Evolutionary conservation across 2,329 filamentous ascomycete genomes (phyloP).

Genomic region (Elsinoe necatrix): DNA sequence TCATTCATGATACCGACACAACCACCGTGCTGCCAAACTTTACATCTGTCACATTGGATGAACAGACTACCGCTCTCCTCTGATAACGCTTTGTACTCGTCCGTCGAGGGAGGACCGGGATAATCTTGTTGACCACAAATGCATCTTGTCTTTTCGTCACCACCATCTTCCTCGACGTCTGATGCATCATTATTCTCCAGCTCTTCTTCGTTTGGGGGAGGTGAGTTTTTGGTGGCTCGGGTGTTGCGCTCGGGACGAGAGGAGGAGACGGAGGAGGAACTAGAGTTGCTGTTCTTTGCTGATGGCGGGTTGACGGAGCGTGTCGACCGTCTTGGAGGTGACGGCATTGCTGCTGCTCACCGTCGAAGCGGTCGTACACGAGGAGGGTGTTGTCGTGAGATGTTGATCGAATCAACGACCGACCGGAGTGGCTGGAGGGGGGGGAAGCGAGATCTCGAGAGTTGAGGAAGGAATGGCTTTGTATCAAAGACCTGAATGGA

Average conservation of each 20-base stretch:
- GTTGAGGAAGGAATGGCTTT: not conserved
- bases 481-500: not conserved
- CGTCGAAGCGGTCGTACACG: not conserved
- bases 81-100: slow-evolving; percentile 47
- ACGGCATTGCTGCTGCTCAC: slow-evolving; percentile 14
- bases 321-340: slow-evolving; percentile 15
- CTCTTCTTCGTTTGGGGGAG: slow-evolving; percentile 55
- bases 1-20: slow-evolving; percentile 97
- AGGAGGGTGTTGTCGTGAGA: not conserved
- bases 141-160: slow-evolving; percentile 92
- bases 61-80: slow-evolving; percentile 92
- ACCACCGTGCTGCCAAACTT: slow-evolving; percentile 97
- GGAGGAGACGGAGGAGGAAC: slow-evolving; percentile 62
- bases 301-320: slow-evolving; percentile 14
- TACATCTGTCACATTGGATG: slow-evolving; percentile 95
- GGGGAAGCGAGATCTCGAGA: not conserved
- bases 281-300: slow-evolving; percentile 28
- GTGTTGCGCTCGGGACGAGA: slow-evolving; percentile 64
- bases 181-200: slow-evolving; percentile 43
- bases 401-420: not conserved
- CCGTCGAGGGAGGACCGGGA: slow-evolving; percentile 64
- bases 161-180: slow-evolving; percentile 53
- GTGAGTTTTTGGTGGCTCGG: slow-evolving; percentile 59
- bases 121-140: slow-evolving; percentile 93
- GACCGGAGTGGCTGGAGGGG: slow-evolving; percentile 11